Evolutionary conservation across 2,329 filamentous ascomycete species (phyloP), one percentile per base, ranked within the genome.

Genomic region (Aureobasidium namibiae): DNA sequence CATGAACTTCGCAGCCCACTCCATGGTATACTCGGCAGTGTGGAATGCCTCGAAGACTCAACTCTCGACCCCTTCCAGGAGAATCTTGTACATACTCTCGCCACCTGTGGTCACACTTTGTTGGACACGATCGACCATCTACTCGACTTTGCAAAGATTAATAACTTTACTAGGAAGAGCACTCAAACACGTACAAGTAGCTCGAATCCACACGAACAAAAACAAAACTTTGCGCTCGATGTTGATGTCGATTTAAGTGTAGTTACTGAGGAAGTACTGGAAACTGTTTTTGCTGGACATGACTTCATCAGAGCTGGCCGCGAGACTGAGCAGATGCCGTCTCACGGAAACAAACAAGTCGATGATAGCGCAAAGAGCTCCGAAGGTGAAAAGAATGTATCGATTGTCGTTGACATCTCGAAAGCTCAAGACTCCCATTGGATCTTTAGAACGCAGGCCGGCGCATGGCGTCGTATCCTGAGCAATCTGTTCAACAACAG

Each of bases 401-500:
- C 46, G 6, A 23, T 60, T 1, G 50, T 60, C 11, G 52, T 61
- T 4, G 59, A 61, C 29, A 56, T 61, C 8, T 26, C 24, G 7
- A 57, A 61, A 6, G 45, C 52, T 6, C n/a, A 48, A 21, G 29
- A 61, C 3, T 61, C 59, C 8, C 50, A 57, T 33, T 81, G 78
- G 77, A 63, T 67, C 1, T 78, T 76, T 26, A 67, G 67, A 2
- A 74, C 75, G 1, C 75, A 80, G 24, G 1, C 75, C 1, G 77
- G 76, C 4, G 75, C 75, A 1, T 71, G 75, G 63, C 67, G 74
- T 11, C 69, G 76, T 2, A 72, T 78, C 14, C 65, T 78, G 42
- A 78, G 78, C 74, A 79, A 79, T 50, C 58, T 79, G 1, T 71
- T 78, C 10, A 75, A 75, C 1, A 79, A 78, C 64, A 68, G 74